Evolutionary conservation across 1,139 yeast genomes (phyloP), one percentile per base, ranked within the genome.

Genomic region (Petasospora fabianii): DNA sequence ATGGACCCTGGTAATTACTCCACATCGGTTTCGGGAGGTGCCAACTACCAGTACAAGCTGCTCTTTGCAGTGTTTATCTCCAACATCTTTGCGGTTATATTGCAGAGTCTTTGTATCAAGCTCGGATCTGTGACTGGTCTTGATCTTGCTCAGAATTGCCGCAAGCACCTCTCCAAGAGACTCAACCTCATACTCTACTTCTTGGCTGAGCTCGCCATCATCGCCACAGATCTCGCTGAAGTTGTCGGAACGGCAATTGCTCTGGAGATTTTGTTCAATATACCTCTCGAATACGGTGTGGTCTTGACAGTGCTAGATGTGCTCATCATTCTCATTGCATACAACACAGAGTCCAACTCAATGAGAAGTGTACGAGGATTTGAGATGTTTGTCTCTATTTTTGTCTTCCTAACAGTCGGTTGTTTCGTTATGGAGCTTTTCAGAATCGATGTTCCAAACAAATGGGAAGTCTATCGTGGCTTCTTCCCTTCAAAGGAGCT

Each of bases 1-100:
- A 86, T 92, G 84, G 98, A 92, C 56, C 97, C 98, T 1, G 98
- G 98, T 2, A 92, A 92, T 64, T 92, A 90, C 63, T 83, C 96
- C 24, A 87, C 97, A 3, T 92, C 95, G 27, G 96, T 92, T 22
- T 83, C 96, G 6, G 95, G 94, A 17, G 96, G 96, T 40, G 88
- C 96, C 13, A 81, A 84, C 35, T 90, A 82, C 62, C 80, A 84
- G 59, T 92, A 86, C 64, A 81, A 84, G 52, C 70, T 92, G 41
- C 65, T 92, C 21, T 92, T 92, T 58, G 80, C 87, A 39, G 77
- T 92, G 10, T 71, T 88, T 38, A 62, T 90, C 21, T 83, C 96
- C 17, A 92, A 90, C 59, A 68, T 92, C 44, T 77, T 92, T 61
- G 98, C 97, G 2, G 84, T 90, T 3, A 73, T 88, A 43, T 66